A percentile compares a stretch with the other conserved stretches of the same genome.
Conservation (phyloP, 495 filamentous ascomycete species). For the Penicillium soppii region DNA sequence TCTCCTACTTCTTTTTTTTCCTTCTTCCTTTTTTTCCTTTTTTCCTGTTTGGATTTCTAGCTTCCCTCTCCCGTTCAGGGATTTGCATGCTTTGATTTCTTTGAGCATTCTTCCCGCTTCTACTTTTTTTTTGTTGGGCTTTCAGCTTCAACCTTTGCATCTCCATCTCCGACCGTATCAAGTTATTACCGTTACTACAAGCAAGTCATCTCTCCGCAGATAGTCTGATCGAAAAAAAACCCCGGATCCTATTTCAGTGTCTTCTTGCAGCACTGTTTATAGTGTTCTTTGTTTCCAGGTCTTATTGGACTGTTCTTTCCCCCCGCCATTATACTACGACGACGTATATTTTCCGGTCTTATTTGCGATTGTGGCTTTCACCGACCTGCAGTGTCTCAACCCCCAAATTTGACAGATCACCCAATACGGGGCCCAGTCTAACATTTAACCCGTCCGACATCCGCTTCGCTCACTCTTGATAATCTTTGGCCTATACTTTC, state of each 20-base stretch:
- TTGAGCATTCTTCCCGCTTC: slow-evolving; percentile 4
- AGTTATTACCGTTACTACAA: not conserved
- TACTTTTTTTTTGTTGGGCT: slow-evolving; percentile 2
- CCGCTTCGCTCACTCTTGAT: slow-evolving; percentile 19
- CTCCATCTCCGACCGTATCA: slow-evolving; percentile 9
- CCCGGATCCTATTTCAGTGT: not conserved
- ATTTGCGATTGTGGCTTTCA: slow-evolving; percentile 13
- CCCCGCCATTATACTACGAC: slow-evolving; percentile 14
- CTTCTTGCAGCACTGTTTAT: slow-evolving; percentile 7
- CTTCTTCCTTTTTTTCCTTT: slow-evolving; percentile 15
- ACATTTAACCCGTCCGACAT: slow-evolving; percentile 16
- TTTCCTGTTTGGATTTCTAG: slow-evolving; percentile 16
- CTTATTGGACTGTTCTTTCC: slow-evolving; percentile 7
- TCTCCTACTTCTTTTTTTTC: slow-evolving; percentile 18
- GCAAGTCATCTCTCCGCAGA: not conserved
- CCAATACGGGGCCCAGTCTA: slow-evolving; percentile 4
- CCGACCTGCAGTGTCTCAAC: slow-evolving; percentile 9
- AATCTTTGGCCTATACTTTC: slow-evolving; percentile 13
- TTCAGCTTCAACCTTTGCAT: slow-evolving; percentile 6
- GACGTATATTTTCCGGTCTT: slow-evolving; percentile 5
- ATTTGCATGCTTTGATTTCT: slow-evolving; percentile 14
- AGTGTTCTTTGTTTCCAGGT: slow-evolving; percentile 15
- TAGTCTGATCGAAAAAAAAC: not conserved
- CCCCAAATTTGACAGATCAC: slow-evolving; percentile 9
- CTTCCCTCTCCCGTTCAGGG: slow-evolving; percentile 5